Evolutionary conservation across 495 filamentous ascomycete species (phyloP).

Genomic region (Collariella sp.): DNA sequence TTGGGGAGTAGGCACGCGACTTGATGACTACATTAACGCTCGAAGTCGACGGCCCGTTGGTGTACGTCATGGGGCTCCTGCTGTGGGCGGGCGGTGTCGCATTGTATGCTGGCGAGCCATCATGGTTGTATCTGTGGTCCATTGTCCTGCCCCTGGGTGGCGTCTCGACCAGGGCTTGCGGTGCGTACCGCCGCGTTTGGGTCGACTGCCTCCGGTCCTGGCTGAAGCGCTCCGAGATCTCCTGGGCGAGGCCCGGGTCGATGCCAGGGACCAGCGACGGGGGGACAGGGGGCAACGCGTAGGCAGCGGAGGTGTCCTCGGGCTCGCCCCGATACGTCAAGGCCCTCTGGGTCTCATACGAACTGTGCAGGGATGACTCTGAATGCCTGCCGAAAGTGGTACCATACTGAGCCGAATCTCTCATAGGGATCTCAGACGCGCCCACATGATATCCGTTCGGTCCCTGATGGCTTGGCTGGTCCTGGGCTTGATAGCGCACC

Average conservation of each 20-base stretch:
- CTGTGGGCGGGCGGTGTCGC: slow-evolving; percentile 13
- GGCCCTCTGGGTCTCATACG: slow-evolving; percentile 14
- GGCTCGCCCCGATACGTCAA: slow-evolving; percentile 26
- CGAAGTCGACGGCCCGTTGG: slow-evolving; percentile 32
- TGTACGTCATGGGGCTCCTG: slow-evolving; percentile 31
- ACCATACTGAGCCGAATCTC: slow-evolving; percentile 13
- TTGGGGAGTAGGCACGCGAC: slow-evolving; percentile 51
- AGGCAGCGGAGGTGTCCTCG: slow-evolving; percentile 28
- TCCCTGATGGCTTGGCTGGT: slow-evolving; percentile 8
- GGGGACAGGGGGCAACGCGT: slow-evolving; percentile 47
- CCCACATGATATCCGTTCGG: slow-evolving; percentile 13
- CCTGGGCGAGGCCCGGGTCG: slow-evolving; percentile 49
- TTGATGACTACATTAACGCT: slow-evolving; percentile 27
- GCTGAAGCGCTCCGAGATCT: slow-evolving; percentile 45
- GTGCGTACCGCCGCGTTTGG: slow-evolving; percentile 30
- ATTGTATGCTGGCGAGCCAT: slow-evolving; percentile 18
- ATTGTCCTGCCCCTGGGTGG: slow-evolving; percentile 35
- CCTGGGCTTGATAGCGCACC: not conserved
- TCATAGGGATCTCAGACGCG: slow-evolving; percentile 1
- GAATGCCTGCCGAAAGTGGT: slow-evolving; percentile 19
- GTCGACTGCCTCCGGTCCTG: slow-evolving; percentile 37
- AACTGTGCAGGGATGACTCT: slow-evolving; percentile 18
- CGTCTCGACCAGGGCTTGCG: slow-evolving; percentile 28
- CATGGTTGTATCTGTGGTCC: slow-evolving; percentile 28
- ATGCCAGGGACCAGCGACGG: slow-evolving; percentile 63